Conservation (phyloP, 208 protist species). For the Phytomonas sp. region DNA sequence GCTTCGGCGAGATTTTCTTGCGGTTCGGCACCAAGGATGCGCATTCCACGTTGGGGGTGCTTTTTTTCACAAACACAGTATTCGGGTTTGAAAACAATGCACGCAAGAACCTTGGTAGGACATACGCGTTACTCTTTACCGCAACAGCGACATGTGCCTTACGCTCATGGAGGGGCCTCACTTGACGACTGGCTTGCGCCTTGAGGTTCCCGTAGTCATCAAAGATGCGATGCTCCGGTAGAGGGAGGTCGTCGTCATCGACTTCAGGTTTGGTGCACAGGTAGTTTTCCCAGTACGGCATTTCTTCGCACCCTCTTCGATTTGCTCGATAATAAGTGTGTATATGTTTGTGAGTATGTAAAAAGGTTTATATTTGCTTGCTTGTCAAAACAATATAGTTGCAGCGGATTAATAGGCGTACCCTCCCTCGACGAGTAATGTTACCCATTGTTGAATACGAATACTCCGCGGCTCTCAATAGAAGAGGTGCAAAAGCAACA, state of each 20-base stretch:
- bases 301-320: constrained; percentile 9
- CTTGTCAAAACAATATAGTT: background rate
- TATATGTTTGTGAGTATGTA: constrained; percentile 10
- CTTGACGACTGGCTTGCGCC: constrained; percentile 6
- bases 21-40: background rate
- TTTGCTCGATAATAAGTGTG: constrained; percentile 3
- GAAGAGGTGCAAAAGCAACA: background rate
- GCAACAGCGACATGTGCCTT: background rate
- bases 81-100: background rate
- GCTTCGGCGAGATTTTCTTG: background rate
- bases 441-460: background rate
- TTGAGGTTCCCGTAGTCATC: constrained; percentile 67
- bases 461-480: background rate
- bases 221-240: constrained; percentile 76
- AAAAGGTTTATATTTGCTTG: background rate
- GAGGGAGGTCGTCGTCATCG: constrained; percentile 76
- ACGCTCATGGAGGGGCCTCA: background rate
- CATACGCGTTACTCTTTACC: background rate
- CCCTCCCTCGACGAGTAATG: background rate
- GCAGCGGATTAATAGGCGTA: background rate
- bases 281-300: constrained; percentile 75
- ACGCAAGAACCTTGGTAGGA: background rate
- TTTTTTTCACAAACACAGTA: background rate
- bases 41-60: background rate
- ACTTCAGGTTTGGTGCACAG: constrained; percentile 60